Evolutionary conservation across 2,329 filamentous ascomycete species (phyloP).

Genomic region (Talaromyces atroroseus): DNA sequence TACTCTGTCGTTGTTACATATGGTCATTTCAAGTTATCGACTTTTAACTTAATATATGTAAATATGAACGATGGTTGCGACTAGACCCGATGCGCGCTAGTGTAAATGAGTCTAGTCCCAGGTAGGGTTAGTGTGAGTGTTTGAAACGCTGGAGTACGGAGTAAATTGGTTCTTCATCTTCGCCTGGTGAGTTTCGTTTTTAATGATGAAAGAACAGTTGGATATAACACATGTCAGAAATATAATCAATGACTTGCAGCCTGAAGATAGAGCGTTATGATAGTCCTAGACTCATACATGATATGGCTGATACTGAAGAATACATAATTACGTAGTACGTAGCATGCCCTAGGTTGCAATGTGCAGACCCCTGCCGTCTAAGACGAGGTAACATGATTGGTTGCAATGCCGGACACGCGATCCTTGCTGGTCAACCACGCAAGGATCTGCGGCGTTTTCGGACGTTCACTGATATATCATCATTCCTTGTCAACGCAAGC

Average conservation of each 20-base stretch:
- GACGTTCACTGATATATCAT: not conserved
- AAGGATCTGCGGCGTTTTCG: conserved; percentile 4
- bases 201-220: no score
- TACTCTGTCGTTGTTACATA: conserved; percentile 7
- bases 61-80: not conserved
- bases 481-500: not conserved
- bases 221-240: no score
- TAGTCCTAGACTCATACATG: not conserved
- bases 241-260: no score
- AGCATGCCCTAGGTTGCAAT: not conserved
- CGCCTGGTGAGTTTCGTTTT: no score
- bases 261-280: not conserved
- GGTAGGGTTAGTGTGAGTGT: not conserved
- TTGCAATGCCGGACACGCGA: not conserved
- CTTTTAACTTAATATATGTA: no score
- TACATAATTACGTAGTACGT: not conserved
- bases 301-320: not conserved
- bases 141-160: not conserved
- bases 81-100: not conserved
- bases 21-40: not conserved
- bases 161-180: no score
- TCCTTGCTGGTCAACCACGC: conserved; percentile 6
- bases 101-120: not conserved
- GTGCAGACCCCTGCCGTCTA: conserved; percentile 1
- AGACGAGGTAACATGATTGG: not conserved